Conservation (phyloP, 1,139 yeast species). For the Geotrichum carabidarum region DNA sequence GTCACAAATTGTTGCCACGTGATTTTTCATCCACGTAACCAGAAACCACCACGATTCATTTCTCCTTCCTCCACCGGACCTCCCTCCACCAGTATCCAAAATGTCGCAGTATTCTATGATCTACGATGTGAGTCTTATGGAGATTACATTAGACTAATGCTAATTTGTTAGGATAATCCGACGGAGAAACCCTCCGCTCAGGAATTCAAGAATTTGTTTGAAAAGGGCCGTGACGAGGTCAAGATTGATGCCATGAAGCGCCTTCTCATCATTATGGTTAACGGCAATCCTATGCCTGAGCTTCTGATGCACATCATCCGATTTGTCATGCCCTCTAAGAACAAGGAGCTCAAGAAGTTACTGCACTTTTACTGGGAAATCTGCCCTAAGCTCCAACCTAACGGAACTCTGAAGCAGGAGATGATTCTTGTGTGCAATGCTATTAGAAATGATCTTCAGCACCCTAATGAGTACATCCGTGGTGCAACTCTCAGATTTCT, state of each 20-base stretch:
- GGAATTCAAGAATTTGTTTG: conserved; percentile 76
- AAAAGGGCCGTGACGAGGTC: conserved; percentile 83
- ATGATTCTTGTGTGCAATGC: conserved; percentile 98
- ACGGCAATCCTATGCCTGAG: conserved; percentile 93
- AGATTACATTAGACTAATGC: neutral
- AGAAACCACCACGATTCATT: conserved; percentile 2
- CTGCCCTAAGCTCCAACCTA: conserved; percentile 82
- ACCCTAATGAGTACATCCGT: conserved; percentile 94
- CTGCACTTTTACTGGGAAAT: conserved; percentile 97
- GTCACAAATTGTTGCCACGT: conserved; percentile 1
- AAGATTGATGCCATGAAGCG: conserved; percentile 88
- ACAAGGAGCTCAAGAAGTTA: conserved; percentile 85
- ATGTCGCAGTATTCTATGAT: conserved; percentile 20
- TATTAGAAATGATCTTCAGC: conserved; percentile 93
- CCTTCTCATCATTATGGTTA: conserved; percentile 78
- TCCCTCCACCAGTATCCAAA: neutral
- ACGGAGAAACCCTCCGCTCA: conserved; percentile 65
- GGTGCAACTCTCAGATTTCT: conserved; percentile 92
- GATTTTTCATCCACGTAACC: neutral
- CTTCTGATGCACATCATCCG: conserved; percentile 94
- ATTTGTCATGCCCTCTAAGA: conserved; percentile 92
- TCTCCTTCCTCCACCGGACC: neutral
- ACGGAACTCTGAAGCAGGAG: conserved; percentile 93
- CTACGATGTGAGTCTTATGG: conserved; percentile 15
- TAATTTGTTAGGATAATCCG: conserved; percentile 21